Base-by-base conservation (phyloP, 129 eudicot species). In the Kitagawia praeruptora region DNA sequence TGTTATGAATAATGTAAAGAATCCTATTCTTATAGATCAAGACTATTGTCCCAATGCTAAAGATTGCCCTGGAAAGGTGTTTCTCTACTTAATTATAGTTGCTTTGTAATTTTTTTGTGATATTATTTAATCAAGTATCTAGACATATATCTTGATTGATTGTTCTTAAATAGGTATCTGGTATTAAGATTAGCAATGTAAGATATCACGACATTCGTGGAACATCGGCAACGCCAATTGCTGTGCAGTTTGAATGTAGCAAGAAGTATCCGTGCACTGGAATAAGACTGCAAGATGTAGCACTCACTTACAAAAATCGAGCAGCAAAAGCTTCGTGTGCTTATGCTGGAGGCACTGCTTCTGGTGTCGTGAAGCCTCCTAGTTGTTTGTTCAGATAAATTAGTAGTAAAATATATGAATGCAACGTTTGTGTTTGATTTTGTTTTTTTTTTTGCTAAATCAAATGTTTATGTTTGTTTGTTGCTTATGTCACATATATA, bases 131-230 rank as follows among this genome's bases (percentile, higher is more conserved):
- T 34, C 8, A 4, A 40, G 37, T 34, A 2, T 40, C 8, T 40
- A 40, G 42, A 40, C 73, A 14, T 21, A 12, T 4, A 4, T 70
- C 41, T 9, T 21, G 8, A 34, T 18, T 1, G 51, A 0, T 7
- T 51, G 10, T 15, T n/a, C n/a, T 2, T 70, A 3, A 10, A 63
- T 54, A 83, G 83, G 75, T 27, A 31, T 83, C 86, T 1, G 86
- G 86, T 49, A 80, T 80, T 61, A 75, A 75, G 70, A 83, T 83
- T 18, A 83, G 80, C 48, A 64, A 53, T 5, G 74, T 83, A 37
- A 76, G 19, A 53, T 83, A 83, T 45, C 31, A 75, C 0, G 67
- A 83, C 34, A 70, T 83, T 34, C 78, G 54, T 8, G 86, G 86
- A 37, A 79, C 86, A 74, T 79, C 86, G 14, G 79, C 75, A 69